Percentiles rank a stretch among this genome's conserved stretches.
Conservation (phyloP, 2,329 filamentous ascomycete species). For the Beauveria caledonica region DNA sequence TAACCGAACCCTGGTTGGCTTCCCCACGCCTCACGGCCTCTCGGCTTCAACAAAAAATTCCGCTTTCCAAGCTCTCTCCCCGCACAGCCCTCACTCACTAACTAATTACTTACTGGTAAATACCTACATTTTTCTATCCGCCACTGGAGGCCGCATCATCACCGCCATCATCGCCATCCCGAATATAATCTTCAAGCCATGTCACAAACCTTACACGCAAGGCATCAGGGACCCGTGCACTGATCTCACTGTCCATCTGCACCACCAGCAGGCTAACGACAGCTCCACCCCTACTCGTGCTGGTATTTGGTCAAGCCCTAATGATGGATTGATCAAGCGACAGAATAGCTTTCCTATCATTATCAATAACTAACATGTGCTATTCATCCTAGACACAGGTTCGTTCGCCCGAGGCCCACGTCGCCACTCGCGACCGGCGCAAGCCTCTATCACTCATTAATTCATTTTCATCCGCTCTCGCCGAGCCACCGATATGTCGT, state of each 20-base stretch:
- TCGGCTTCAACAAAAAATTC: conserved; percentile 9
- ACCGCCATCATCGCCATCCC: background rate
- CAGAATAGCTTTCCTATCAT: too few species aligned
- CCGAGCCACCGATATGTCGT: background rate
- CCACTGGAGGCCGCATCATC: background rate
- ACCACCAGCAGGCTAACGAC: too few species aligned
- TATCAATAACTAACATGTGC: background rate
- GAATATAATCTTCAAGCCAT: too few species aligned
- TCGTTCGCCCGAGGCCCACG: background rate
- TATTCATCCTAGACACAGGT: background rate
- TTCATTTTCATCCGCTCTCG: background rate
- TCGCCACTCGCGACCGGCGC: background rate
- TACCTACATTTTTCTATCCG: background rate
- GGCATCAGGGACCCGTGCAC: too few species aligned
- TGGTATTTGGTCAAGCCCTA: too few species aligned
- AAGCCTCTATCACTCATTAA: too few species aligned
- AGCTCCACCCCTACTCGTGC: too few species aligned
- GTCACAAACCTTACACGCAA: background rate
- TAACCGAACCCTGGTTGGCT: background rate
- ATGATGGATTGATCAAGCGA: too few species aligned
- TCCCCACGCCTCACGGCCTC: background rate
- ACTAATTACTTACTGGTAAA: background rate
- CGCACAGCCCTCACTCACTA: background rate
- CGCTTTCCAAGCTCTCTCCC: background rate
- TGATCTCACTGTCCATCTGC: too few species aligned